Evolutionary conservation across 2,329 filamentous ascomycete genomes (phyloP), one percentile per base, ranked within the genome.

Genomic region (Calonectria crousiana): DNA sequence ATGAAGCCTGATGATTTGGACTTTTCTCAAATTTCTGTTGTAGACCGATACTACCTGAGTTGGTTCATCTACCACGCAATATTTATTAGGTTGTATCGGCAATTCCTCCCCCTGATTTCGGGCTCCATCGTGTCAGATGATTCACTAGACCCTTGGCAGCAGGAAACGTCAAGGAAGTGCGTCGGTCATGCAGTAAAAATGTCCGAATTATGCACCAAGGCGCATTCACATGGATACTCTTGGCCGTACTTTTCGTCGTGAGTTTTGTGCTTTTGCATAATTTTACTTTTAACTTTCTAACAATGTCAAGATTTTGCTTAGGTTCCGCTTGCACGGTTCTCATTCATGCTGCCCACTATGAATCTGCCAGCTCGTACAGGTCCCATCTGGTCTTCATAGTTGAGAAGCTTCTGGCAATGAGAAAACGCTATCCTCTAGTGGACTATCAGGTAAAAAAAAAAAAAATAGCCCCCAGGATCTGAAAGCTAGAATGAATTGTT

Each of bases 191-290:
- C 72, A 0, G 32, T 60, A 2, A 49, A 26, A 9, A 53, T 76
- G 14, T 67, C 66, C 1, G 58, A 72, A 18, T 28, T 74, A 4
- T 76, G 74, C 32, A 47, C 23, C 14, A 38, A 74, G 18, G 68
- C 74, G 2, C 34, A 65, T 44, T 23, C 20, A 8, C 68, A 76
- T 38, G 72, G 72, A 3, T 76, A 76, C 32, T 74, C 74, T 3
- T 76, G 74, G 74, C 72, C 74, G 3, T 76, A 69, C 28, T 76
- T 76, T 32, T 72, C 74, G 6, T 74, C 72, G 74, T 70, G 20
- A 53, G 67, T 56, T 6, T 20, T 2, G 3, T 2, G 6, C 16
- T 38, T 16, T 14, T 26, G 1, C 13, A 4, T 30, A 0, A 1
- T 32, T 38, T 23, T 4, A 4, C 23, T 23, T 5, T 9, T 2